Base-by-base conservation (phyloP, 1,139 yeast genomes). In the Hemisphaericaspora xylanilytica region DNA sequence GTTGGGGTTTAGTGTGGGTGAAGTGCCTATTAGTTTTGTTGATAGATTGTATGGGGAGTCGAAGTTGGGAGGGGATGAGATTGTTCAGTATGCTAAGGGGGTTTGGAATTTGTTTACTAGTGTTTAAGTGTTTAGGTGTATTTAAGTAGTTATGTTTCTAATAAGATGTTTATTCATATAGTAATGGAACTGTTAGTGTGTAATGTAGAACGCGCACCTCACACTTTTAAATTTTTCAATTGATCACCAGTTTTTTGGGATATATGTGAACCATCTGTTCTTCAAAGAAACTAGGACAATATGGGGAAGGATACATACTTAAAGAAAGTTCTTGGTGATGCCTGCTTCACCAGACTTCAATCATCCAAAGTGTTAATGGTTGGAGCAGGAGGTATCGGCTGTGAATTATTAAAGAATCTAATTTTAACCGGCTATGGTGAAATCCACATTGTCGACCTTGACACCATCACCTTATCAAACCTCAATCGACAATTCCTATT, bases 321-420 rank as follows among this genome's bases (percentile, higher is more conserved):
- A 38, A 61, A 52, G 44, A 61, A 62, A 41, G 64, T 77, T 8
- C 65, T 77, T 33, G 82, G 82, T 2, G 57, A 55, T 0, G 66
- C 61, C 7, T 49, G 63, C 12, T 62, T 58, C 42, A 37, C 45
- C 0, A 47, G 61, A 28, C 48, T 78, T 16, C 63, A 67, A 22
- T 40, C 45, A 36, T 55, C 85, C n/a, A 81, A 74, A 45, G 89
- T 92, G 15, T 67, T 94, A 34, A 70, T 94, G 67, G 96, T 94
- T 0, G 98, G 99, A 3, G 97, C 98, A 1, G 99, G 99, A 21
- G 99, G 99, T n/a, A 90, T 94, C 48, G 99, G 99, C 4, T 94
- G 97, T 60, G 99, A 94, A 60, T 67, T 94, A 30, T 69, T 94
- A 43, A 94, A 94, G 57, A 87, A 94, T 55, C 69, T 94, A 38